A percentile compares a stretch with the other conserved stretches of the same genome.
phyloP scores from a whole-genome alignment of 2,329 filamentous ascomycete genomes.

The Fusarium albosuccineum region DNA sequence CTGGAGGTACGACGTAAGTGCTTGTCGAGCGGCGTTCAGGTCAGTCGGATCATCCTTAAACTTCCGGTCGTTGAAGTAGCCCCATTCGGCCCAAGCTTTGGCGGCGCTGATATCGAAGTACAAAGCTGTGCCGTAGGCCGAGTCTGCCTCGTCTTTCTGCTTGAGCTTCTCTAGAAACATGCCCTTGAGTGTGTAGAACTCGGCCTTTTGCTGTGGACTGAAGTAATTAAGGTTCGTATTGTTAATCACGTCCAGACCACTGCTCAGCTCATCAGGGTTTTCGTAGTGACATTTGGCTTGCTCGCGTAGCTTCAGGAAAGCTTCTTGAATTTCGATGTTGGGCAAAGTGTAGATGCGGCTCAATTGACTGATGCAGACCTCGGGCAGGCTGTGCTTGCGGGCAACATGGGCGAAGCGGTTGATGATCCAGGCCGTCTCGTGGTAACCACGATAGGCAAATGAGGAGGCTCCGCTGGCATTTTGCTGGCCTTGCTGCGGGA shows the following conservation, averaged over 20 bases:
- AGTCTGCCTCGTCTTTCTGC: constrained; percentile 91
- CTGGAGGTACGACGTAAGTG: constrained; percentile 95
- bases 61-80: constrained; percentile 95
- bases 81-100: constrained; percentile 99
- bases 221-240: constrained; percentile 99
- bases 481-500: constrained; percentile 80
- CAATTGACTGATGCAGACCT: constrained; percentile 97
- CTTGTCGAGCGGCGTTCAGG: constrained; percentile 87
- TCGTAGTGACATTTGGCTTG: constrained; percentile 99
- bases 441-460: constrained; percentile 96
- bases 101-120: constrained; percentile 96
- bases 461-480: constrained; percentile 87
- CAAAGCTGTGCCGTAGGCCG: constrained; percentile 92
- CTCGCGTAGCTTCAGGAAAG: constrained; percentile 97
- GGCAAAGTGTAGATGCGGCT: constrained; percentile 98
- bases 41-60: constrained; percentile 93
- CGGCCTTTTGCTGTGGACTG: constrained; percentile 93
- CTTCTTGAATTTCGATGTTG: constrained; percentile 99
- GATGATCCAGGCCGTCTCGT: constrained; percentile 99
- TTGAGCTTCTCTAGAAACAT: constrained; percentile 98
- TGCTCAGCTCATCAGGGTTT: constrained; percentile 91
- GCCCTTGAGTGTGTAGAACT: constrained; percentile 98
- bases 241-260: constrained; percentile 97
- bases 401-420: constrained; percentile 98
- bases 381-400: constrained; percentile 94